phyloP scores from a whole-genome alignment of 352 stramenopile species.

The Phytophthora capsici region DNA sequence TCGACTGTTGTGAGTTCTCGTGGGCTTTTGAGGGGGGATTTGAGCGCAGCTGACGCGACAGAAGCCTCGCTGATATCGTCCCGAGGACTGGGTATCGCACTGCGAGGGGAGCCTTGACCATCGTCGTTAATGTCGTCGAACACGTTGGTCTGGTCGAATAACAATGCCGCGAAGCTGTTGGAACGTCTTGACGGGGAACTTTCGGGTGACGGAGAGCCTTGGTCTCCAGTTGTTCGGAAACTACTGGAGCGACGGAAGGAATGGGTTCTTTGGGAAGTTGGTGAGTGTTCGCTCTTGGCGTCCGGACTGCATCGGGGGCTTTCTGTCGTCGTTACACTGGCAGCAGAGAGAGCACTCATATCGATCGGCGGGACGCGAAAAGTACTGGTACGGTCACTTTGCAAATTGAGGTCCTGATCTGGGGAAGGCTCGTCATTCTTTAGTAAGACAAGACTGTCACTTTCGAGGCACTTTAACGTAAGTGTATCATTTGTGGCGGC shows the following conservation, averaged over 20 bases:
- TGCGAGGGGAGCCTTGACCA: constrained; percentile 1
- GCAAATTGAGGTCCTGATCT: not conserved
- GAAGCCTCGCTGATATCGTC: constrained; percentile 25
- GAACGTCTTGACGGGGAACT: constrained; percentile 21
- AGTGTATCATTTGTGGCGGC: too few species aligned
- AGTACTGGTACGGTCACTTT: not conserved
- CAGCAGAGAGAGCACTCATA: constrained; percentile 10
- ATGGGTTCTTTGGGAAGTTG: constrained; percentile 3
- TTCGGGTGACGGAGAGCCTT: constrained; percentile 17
- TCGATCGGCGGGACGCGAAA: constrained; percentile 27
- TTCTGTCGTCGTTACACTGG: too few species aligned
- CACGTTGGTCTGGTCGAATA: not conserved
- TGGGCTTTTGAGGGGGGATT: constrained; percentile 2
- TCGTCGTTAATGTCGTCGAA: constrained; percentile 17
- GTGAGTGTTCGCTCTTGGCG: not conserved
- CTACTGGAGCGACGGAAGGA: constrained; percentile 7
- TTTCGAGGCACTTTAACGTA: not conserved
- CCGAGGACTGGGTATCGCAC: constrained; percentile 4
- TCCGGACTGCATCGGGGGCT: not conserved
- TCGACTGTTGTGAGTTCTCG: constrained; percentile 41
- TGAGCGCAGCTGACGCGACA: constrained; percentile 11
- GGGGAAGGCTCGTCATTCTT: not conserved
- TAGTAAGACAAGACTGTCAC: not conserved
- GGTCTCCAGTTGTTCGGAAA: constrained; percentile 9
- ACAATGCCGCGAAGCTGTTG: constrained; percentile 14